Evolutionary conservation across 352 stramenopile species (phyloP).

Genomic region (Globisporangium ultimum): DNA sequence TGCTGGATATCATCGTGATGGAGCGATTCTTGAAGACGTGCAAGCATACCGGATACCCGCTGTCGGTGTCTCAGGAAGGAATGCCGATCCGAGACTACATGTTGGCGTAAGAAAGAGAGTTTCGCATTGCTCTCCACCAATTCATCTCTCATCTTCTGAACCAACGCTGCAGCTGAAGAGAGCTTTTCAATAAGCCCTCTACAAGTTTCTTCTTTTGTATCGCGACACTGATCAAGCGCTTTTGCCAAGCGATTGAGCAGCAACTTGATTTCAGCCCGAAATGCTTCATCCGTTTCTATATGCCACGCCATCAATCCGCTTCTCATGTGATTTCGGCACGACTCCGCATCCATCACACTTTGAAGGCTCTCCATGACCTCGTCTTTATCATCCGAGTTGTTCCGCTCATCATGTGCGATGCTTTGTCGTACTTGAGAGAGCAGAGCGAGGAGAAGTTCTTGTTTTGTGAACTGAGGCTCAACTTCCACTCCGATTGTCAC

Average conservation of each 20-base stretch:
- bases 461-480: conserved; percentile 18
- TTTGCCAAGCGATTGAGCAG: not conserved
- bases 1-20: not conserved
- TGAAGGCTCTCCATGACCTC: not conserved
- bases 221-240: not conserved
- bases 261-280: not conserved
- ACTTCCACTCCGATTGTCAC: conserved; percentile 34
- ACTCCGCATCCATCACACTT: not conserved
- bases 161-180: not conserved
- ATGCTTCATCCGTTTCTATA: conserved; percentile 5
- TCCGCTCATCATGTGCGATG: not conserved
- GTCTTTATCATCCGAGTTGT: not conserved
- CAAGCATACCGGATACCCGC: not conserved
- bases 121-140: not conserved
- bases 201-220: not conserved
- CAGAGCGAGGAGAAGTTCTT: conserved; percentile 7
- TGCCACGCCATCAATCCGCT: conserved; percentile 31
- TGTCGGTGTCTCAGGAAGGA: conserved; percentile 10
- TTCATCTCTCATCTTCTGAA: not conserved
- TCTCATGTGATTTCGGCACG: not conserved
- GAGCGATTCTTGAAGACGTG: conserved; percentile 4
- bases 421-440: not conserved
- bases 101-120: not conserved
- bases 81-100: not conserved
- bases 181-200: not conserved